Percentiles rank a stretch among this genome's conserved stretches.
These are phyloP conservation scores for Acrodontium crateriforme DNA, from an alignment of 2,329 filamentous ascomycete species.

Conservation along the genomic window DNA sequence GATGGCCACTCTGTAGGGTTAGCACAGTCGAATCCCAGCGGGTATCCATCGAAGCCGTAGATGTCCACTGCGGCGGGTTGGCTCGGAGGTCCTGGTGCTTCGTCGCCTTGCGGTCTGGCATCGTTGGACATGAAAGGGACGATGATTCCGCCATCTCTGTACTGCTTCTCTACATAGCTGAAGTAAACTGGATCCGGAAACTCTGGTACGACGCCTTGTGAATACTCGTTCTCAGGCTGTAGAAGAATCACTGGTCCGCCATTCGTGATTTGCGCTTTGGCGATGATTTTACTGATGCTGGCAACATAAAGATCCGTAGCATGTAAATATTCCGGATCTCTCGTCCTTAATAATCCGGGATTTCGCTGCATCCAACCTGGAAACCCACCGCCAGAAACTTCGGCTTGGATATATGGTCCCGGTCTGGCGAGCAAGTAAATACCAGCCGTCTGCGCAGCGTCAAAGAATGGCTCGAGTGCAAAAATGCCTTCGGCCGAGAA, in stretches of 20 bases:
- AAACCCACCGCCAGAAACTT: conserved; percentile 62
- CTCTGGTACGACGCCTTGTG: conserved; percentile 30
- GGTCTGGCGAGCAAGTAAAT: conserved; percentile 56
- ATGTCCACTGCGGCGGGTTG: conserved; percentile 41
- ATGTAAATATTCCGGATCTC: conserved; percentile 46
- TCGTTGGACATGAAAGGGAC: conserved; percentile 69
- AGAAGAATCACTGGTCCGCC: conserved; percentile 66
- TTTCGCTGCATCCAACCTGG: conserved; percentile 65
- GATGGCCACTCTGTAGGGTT: conserved; percentile 50
- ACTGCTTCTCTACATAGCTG: conserved; percentile 55
- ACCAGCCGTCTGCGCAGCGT: conserved; percentile 57
- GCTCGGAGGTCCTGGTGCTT: conserved; percentile 43
- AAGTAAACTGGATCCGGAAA: conserved; percentile 59
- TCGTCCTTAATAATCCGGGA: conserved; percentile 50
- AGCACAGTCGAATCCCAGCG: conserved; percentile 44
- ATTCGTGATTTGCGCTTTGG: conserved; percentile 66
- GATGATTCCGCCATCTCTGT: conserved; percentile 52
- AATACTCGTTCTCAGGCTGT: conserved; percentile 76
- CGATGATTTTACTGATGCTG: conserved; percentile 51
- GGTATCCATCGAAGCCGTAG: conserved; percentile 55
- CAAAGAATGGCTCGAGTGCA: conserved; percentile 59
- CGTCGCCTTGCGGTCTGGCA: conserved; percentile 44
- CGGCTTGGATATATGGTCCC: conserved; percentile 52
- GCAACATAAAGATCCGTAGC: conserved; percentile 55
- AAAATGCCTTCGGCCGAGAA: conserved; percentile 61